Evolutionary conservation across 2,329 filamentous ascomycete species (phyloP), one percentile per base, ranked within the genome.

Genomic region (Pseudocercospora macadamiae): DNA sequence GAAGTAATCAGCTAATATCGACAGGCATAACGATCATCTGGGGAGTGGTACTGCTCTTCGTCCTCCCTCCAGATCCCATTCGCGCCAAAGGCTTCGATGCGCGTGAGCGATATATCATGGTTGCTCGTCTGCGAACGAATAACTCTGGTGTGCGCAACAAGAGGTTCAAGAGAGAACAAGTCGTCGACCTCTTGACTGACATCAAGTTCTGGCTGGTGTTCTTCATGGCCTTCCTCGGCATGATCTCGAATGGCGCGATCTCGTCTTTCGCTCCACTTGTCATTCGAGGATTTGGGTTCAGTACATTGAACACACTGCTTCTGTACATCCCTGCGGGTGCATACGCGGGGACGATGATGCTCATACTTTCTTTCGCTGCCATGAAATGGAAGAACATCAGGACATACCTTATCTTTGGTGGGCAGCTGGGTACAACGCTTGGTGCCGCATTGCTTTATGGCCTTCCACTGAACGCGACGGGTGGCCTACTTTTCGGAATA

Each of bases 181-280:
- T 80, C 23, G 62, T 65, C 19, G 79, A 80, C 57, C 66, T 66
- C 14, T 52, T 69, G 1, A 32, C 55, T 7, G 71, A 73, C 34
- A 25, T 70, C 45, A 76, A 76, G 54, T 75, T 77, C 62, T 80
- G 77, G 77, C 47, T 73, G 1, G 55, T 73, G 2, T 79, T 79
- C 55, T 66, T 71, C 71, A 83, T 76, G n/a, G 76, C 70, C 59
- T 80, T 80, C 34, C 80, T 80, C 48, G 77, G 76, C 49, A 77
- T 71, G 62, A 83, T 79, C 65, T 84, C 82, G 44, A 61, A 61
- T 25, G 59, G 59, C 26, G 53, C 56, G 5, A 51, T 63, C 26
- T 63, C 57, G 7, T 68, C 68, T 2, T 76, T 75, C 61, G 60
- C 75, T 59, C 74, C 66, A 9, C 74, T 74, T 36, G 76, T 73